These are phyloP conservation scores for Gossypium stocksii DNA, from an alignment of 345 rosid species.

Conservation along the genomic window DNA sequence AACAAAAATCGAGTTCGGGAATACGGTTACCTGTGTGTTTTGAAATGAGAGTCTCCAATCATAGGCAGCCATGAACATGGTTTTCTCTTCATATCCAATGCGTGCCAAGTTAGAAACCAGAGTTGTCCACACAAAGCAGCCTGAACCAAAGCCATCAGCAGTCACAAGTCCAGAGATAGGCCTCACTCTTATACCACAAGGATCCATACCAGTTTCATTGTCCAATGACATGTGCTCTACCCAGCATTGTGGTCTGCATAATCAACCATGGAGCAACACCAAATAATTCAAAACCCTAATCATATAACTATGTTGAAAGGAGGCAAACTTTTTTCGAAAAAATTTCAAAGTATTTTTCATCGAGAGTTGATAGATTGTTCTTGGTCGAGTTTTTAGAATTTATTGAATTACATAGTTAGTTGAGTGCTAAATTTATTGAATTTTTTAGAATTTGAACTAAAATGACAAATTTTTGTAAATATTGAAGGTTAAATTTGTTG, in stretches of 20 bases:
- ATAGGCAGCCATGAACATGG: constrained; percentile 8
- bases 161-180: constrained; percentile 89
- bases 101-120: background rate
- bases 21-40: background rate
- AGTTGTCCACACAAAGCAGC: background rate
- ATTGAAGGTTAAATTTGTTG: rapidly evolving
- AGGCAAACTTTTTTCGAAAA: no score
- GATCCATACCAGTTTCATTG: constrained; percentile 92
- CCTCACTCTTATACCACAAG: constrained; percentile 74
- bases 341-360: no score
- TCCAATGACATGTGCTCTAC: constrained; percentile 94
- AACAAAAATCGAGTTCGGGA: no score
- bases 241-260: constrained; percentile 84
- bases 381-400: no score
- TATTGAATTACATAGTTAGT: no score
- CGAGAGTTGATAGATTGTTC: no score
- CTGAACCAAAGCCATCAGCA: constrained; percentile 24
- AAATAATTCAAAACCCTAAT: no score
- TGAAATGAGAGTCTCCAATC: background rate
- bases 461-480: no score
- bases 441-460: no score
- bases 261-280: no score
- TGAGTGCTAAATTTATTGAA: no score
- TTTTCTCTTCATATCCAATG: background rate
- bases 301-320: no score